phyloP scores from a whole-genome alignment of 352 stramenopile genomes.

The Phytophthora multivora region DNA sequence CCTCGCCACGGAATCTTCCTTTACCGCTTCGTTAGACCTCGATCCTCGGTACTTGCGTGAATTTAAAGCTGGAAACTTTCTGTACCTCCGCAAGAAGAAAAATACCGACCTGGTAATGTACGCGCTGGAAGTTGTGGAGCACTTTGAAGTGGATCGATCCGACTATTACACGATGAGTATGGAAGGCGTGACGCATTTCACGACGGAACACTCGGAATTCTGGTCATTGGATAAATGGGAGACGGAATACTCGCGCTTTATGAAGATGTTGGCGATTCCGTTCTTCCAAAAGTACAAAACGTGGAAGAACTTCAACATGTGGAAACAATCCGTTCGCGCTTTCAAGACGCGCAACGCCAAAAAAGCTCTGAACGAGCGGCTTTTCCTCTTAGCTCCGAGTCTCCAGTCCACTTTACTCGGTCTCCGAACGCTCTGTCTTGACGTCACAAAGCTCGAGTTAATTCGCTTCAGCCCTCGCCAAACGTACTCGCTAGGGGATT shows the following conservation, averaged over 20 bases:
- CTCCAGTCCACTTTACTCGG: constrained; percentile 83
- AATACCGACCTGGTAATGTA: constrained; percentile 83
- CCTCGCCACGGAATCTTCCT: constrained; percentile 43
- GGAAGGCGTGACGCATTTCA: constrained; percentile 93
- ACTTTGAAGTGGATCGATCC: constrained; percentile 78
- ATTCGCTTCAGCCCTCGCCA: constrained; percentile 66
- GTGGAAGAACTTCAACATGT: constrained; percentile 96
- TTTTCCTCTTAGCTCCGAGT: constrained; percentile 90
- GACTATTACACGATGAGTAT: constrained; percentile 95
- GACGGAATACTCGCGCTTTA: constrained; percentile 91
- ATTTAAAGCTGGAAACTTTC: constrained; percentile 82
- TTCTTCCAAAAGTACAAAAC: constrained; percentile 94
- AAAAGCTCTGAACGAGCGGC: constrained; percentile 71
- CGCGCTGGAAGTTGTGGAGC: constrained; percentile 80
- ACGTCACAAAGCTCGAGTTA: constrained; percentile 69
- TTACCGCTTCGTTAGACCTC: constrained; percentile 79
- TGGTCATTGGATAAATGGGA: constrained; percentile 94
- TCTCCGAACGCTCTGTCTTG: constrained; percentile 76
- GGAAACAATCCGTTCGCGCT: constrained; percentile 87
- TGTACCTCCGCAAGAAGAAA: constrained; percentile 75
- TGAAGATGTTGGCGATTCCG: constrained; percentile 87
- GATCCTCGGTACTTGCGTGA: constrained; percentile 75
- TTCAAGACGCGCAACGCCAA: constrained; percentile 90
- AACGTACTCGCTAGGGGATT: constrained; percentile 85
- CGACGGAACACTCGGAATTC: constrained; percentile 87